Conservation (phyloP, 352 stramenopile genomes). For the Phytophthora rubi region DNA sequence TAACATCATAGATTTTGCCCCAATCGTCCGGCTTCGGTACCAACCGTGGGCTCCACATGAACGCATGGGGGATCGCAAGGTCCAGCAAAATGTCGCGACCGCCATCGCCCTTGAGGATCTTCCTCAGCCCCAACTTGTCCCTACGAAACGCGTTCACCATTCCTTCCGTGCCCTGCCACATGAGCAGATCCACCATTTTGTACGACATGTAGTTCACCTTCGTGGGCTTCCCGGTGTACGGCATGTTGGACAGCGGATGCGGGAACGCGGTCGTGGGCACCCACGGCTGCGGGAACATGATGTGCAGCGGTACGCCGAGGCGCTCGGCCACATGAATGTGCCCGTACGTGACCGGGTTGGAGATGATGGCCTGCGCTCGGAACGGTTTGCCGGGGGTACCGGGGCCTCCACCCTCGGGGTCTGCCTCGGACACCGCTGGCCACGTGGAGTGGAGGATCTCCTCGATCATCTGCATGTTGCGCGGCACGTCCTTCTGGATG, state of each 20-base stretch:
- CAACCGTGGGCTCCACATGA: slow-evolving; percentile 90
- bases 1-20: slow-evolving; percentile 87
- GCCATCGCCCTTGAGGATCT: slow-evolving; percentile 69
- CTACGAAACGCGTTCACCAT: slow-evolving; percentile 88
- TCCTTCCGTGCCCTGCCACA: slow-evolving; percentile 68
- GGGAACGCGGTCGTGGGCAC: slow-evolving; percentile 89
- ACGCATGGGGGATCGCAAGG: slow-evolving; percentile 81
- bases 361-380: slow-evolving; percentile 92
- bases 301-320: slow-evolving; percentile 92
- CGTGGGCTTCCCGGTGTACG: slow-evolving; percentile 70
- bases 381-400: slow-evolving; percentile 66
- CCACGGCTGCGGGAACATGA: slow-evolving; percentile 95
- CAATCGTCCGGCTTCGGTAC: slow-evolving; percentile 92
- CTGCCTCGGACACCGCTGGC: slow-evolving; percentile 79
- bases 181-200: slow-evolving; percentile 85
- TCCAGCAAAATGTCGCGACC: slow-evolving; percentile 67
- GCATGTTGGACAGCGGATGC: slow-evolving; percentile 88
- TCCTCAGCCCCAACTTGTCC: slow-evolving; percentile 59
- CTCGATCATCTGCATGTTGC: slow-evolving; percentile 91
- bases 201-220: slow-evolving; percentile 88
- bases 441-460: slow-evolving; percentile 91
- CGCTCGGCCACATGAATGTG: slow-evolving; percentile 94
- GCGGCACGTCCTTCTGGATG: slow-evolving; percentile 71
- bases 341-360: slow-evolving; percentile 93
- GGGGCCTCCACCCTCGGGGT: slow-evolving; percentile 73